Evolutionary conservation across 306 rosid species (phyloP).

Genomic region (Acacia melanoxylon): DNA sequence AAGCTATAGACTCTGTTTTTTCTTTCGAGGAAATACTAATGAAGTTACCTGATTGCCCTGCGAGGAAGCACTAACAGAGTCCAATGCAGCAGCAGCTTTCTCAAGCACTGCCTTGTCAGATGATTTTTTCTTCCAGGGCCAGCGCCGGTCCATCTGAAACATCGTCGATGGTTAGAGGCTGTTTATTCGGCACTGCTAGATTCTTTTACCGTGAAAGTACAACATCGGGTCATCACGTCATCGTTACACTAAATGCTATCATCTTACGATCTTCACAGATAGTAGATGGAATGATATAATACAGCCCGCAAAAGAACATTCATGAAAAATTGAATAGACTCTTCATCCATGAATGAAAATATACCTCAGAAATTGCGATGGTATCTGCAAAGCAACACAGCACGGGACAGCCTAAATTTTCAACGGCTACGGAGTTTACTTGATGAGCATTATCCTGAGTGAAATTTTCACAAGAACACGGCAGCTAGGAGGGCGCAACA

Average conservation of each 20-base stretch:
- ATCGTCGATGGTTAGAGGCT: conserved; percentile 13
- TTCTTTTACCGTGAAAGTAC: not conserved
- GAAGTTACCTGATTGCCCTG: conserved; percentile 58
- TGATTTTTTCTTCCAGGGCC: conserved; percentile 99
- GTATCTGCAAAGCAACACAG: not conserved
- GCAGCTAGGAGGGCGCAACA: not conserved
- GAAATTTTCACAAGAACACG: not conserved
- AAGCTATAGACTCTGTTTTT: not conserved
- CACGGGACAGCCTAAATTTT: not conserved
- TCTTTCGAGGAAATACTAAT: conserved; percentile 10
- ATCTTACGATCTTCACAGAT: not conserved
- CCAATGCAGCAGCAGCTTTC: conserved; percentile 57
- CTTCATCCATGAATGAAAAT: conserved; percentile 8
- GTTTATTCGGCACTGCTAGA: conserved; percentile 13
- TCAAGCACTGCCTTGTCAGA: conserved; percentile 77
- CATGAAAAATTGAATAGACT: not conserved
- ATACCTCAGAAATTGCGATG: not conserved
- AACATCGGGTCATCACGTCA: conserved; percentile 5
- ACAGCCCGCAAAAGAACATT: not conserved
- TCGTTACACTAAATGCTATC: not conserved
- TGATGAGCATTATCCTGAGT: not conserved
- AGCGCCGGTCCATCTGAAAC: conserved; percentile 82
- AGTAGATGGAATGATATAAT: not conserved
- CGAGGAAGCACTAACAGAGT: conserved; percentile 41
- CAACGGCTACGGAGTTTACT: not conserved